phyloP scores from a whole-genome alignment of 2,329 filamentous ascomycete genomes.

The Colletotrichum magnum region DNA sequence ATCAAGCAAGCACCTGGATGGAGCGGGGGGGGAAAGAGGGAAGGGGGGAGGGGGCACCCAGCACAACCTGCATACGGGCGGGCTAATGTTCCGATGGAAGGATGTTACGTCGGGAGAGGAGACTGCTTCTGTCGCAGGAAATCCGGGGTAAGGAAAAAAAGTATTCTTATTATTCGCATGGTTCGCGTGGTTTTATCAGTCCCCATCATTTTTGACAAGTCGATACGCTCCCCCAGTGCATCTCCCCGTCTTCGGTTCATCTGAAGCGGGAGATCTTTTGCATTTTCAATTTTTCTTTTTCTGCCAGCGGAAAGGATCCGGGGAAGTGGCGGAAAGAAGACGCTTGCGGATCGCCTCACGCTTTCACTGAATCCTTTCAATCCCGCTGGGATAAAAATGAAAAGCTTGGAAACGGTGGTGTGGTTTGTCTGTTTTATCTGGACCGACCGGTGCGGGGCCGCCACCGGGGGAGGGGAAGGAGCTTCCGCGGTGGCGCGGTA shows the following conservation, averaged over 20 bases:
- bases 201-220: too few species aligned
- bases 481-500: too few species aligned
- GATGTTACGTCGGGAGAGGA: constrained; percentile 3
- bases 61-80: constrained; percentile 4
- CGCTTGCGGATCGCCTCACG: too few species aligned
- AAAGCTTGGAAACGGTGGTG: constrained; percentile 1
- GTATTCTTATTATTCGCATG: neutral
- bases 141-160: neutral
- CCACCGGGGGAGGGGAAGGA: too few species aligned
- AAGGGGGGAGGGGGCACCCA: neutral
- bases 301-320: too few species aligned
- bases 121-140: neutral
- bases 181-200: neutral
- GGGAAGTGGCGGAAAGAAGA: too few species aligned
- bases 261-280: too few species aligned
- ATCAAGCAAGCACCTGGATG: neutral
- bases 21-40: neutral
- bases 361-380: too few species aligned
- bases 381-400: neutral
- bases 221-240: too few species aligned
- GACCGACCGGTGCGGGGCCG: constrained; percentile 3
- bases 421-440: constrained; percentile 5
- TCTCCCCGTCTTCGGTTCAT: too few species aligned
- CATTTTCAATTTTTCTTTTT: too few species aligned
- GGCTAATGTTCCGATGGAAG: constrained; percentile 4